Base-by-base conservation (phyloP, 805 yeast genomes). In the Wickerhamiella cacticola region DNA sequence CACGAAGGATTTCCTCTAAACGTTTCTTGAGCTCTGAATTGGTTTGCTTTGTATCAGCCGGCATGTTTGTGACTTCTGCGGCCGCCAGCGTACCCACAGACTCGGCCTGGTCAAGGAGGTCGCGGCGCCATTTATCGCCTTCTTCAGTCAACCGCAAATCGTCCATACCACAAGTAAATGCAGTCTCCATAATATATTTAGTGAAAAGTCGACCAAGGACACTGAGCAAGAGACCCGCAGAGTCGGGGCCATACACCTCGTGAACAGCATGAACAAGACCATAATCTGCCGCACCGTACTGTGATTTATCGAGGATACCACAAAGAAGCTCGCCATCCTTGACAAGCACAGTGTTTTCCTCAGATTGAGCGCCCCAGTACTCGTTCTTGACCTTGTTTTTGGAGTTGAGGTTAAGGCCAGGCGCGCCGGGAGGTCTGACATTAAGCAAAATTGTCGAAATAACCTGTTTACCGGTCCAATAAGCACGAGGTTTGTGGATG, bases 161-260 rank as follows among this genome's bases (percentile, higher is more conserved):
- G 64, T 92, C 99, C 98, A 92, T 94, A 75, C 99, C 98, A 79
- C 99, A 92, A 6, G 98, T 92, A 63, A 92, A 84, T 1, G 96
- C 97, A 50, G 85, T 82, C 69, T 78, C 74, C 76, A 82, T 88
- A 60, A 82, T 87, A 65, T 86, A 92, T 65, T 84, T 86, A 19
- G 99, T 94, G 69, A 94, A 89, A 48, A 92, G 72, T 59, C 98
- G 76, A 54, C 98, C 97, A 52, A 92, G 73, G n/a, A 89, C 94
- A 44, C 94, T 82, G 43, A 92, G 70, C 5, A 92, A 75, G 61
- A 83, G 81, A 51, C 96, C 96, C 18, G 97, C 96, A 58, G 80
- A 75, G 45, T 75, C 76, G 9, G 96, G 80, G 12, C 98, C 98
- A 64, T 89, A 92, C 16, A 92, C 82, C 68, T 92, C 99, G 61